These are phyloP conservation scores for Leishmania mexicana DNA, from an alignment of 208 protist species.

Conservation along the genomic window DNA sequence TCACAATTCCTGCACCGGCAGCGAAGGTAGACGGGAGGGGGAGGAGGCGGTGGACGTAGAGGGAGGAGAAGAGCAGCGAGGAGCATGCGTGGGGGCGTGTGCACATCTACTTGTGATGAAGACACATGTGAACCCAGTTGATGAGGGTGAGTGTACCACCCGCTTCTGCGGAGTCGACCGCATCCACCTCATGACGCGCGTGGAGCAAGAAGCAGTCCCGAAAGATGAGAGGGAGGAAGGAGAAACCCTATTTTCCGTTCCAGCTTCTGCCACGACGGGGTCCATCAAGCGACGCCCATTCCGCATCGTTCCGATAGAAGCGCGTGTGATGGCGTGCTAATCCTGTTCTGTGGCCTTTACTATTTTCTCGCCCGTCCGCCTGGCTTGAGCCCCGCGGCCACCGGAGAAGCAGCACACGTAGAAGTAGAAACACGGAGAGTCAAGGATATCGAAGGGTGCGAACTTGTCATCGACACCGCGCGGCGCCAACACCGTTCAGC, in stretches of 20 bases:
- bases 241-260: neutral
- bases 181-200: neutral
- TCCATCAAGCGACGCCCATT: neutral
- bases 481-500: neutral
- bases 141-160: neutral
- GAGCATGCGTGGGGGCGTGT: neutral
- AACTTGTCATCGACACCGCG: neutral
- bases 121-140: neutral
- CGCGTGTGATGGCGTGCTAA: neutral
- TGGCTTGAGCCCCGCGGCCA: neutral
- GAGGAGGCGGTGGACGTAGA: neutral
- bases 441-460: neutral
- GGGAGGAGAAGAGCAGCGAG: neutral
- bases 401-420: neutral
- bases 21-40: neutral
- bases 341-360: neutral
- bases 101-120: neutral
- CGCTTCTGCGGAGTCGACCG: neutral
- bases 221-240: neutral
- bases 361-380: neutral
- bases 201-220: neutral
- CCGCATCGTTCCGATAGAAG: neutral
- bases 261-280: neutral
- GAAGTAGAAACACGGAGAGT: slow-evolving; percentile 1
- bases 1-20: slow-evolving; percentile 1